These are phyloP conservation scores for Guillardia theta DNA, from an alignment of 78 protist species.

Conservation along the genomic window DNA sequence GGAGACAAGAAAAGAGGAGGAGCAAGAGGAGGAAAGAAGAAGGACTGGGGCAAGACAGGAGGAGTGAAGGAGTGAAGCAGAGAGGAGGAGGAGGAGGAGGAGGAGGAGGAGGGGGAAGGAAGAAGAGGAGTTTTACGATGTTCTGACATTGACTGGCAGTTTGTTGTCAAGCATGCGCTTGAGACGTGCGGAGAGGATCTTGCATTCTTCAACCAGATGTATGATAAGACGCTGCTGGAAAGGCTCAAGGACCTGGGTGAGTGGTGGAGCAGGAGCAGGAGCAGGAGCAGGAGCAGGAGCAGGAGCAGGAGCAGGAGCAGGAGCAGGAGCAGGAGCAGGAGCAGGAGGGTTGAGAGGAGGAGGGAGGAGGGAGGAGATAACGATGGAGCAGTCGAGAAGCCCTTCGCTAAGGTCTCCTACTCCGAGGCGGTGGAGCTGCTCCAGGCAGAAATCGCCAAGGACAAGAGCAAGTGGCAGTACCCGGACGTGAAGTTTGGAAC, in stretches of 20 bases:
- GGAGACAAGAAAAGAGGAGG: too few species aligned
- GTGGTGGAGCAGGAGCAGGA: too few species aligned
- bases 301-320: too few species aligned
- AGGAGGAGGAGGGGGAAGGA: background rate
- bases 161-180: background rate
- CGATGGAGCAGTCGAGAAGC: background rate
- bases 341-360: too few species aligned
- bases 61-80: too few species aligned
- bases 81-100: too few species aligned
- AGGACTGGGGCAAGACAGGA: too few species aligned
- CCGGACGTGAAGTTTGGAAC: constrained; percentile 60
- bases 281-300: too few species aligned
- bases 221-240: background rate
- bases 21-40: too few species aligned
- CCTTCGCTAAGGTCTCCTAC: constrained; percentile 35
- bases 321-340: too few species aligned
- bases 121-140: background rate
- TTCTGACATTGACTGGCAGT: too few species aligned
- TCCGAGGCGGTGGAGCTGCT: constrained; percentile 75
- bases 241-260: constrained; percentile 16
- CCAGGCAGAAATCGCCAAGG: background rate
- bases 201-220: background rate
- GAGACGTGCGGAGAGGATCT: constrained; percentile 6
- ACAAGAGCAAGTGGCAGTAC: background rate
- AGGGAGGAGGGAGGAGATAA: too few species aligned